phyloP scores from a whole-genome alignment of 106 monocot genomes.

The Phalaenopsis aphrodite region DNA sequence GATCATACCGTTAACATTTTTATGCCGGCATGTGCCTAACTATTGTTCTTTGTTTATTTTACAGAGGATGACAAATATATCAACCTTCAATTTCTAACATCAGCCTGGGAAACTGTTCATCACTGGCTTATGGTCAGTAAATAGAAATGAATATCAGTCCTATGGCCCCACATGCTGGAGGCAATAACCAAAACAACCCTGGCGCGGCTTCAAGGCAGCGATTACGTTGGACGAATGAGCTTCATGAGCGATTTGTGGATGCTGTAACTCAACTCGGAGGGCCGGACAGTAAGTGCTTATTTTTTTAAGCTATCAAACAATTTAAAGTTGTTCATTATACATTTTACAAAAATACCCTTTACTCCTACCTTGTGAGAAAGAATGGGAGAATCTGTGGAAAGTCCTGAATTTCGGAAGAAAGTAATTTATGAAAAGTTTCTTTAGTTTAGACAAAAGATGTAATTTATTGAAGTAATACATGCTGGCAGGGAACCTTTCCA shows the following conservation, averaged over 20 bases:
- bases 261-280: constrained; percentile 61
- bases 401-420: not conserved
- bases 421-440: not conserved
- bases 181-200: constrained; percentile 13
- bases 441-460: not conserved
- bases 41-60: not conserved
- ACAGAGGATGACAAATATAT: not conserved
- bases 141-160: constrained; percentile 7
- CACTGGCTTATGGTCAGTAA: not conserved
- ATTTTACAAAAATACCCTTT: not conserved
- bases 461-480: not conserved
- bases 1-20: not conserved
- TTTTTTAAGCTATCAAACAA: not conserved
- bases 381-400: not conserved
- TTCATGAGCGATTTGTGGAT: constrained; percentile 71
- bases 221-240: constrained; percentile 57
- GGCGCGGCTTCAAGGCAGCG: constrained; percentile 44
- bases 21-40: not conserved
- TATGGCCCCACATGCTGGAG: not conserved
- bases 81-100: not conserved
- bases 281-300: constrained; percentile 45
- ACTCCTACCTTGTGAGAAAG: not conserved
- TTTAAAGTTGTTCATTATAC: not conserved
- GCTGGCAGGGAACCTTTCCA: not conserved
- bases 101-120: not conserved